Percentiles rank a stretch among this genome's conserved stretches.
phyloP scores from a whole-genome alignment of 148 eudicot species.

The Vaccinium myrtillus region DNA sequence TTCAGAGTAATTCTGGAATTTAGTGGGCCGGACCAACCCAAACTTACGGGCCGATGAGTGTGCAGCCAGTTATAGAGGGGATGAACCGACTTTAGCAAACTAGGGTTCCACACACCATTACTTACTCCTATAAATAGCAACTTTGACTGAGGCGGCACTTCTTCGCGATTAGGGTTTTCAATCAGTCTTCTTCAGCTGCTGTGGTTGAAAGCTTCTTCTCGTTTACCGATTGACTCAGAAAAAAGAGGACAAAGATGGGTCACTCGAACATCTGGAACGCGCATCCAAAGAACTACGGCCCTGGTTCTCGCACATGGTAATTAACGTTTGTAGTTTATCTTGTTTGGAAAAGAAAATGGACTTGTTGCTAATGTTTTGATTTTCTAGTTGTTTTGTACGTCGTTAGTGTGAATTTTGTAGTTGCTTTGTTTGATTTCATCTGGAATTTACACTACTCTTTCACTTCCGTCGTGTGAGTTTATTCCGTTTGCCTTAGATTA shows the following conservation, averaged over 20 bases:
- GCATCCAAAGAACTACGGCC: conserved; percentile 48
- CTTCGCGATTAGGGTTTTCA: background rate
- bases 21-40: background rate
- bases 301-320: conserved; percentile 52
- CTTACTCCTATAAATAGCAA: background rate
- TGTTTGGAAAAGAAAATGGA: background rate
- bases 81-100: too few relatives aligned
- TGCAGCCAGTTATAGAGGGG: too few relatives aligned
- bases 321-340: background rate
- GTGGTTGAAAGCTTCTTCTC: background rate
- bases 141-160: background rate
- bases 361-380: background rate
- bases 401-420: background rate
- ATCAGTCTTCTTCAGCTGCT: background rate
- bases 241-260: conserved; percentile 22
- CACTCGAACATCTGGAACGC: conserved; percentile 52
- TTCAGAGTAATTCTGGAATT: background rate
- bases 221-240: background rate
- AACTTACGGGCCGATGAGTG: too few relatives aligned
- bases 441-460: background rate
- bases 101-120: background rate
- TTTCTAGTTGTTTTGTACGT: background rate
- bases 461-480: background rate
- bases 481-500: background rate
- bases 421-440: background rate